phyloP scores from a whole-genome alignment of 2,329 filamentous ascomycete genomes.

The Cryoendolithus antarcticus region DNA sequence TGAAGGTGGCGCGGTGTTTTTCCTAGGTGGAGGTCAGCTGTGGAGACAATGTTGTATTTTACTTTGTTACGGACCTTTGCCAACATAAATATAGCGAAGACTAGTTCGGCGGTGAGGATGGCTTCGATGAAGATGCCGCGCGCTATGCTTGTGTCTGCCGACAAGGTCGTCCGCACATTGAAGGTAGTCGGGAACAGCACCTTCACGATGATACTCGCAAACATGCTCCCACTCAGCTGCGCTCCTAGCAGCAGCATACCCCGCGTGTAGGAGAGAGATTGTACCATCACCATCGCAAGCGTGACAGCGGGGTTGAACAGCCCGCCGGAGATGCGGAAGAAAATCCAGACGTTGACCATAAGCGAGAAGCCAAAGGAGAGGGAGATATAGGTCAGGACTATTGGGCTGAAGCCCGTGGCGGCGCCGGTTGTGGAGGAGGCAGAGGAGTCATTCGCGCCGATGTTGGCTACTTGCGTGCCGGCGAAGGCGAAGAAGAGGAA shows the following conservation, averaged over 20 bases:
- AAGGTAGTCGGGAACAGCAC: conserved; percentile 47
- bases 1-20: conserved; percentile 59
- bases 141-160: conserved; percentile 36
- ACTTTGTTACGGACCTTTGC: conserved; percentile 34
- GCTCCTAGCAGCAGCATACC: conserved; percentile 41
- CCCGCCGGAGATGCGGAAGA: conserved; percentile 20
- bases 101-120: conserved; percentile 51
- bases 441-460: conserved; percentile 23
- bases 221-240: conserved; percentile 48
- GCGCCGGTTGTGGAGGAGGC: conserved; percentile 3
- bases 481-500: conserved; percentile 39
- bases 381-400: conserved; percentile 17
- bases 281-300: conserved; percentile 46
- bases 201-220: conserved; percentile 45
- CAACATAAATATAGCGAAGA: conserved; percentile 56
- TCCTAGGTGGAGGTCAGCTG: conserved; percentile 20
- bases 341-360: conserved; percentile 26
- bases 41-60: neutral
- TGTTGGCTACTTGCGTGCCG: conserved; percentile 35
- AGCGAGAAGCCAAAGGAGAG: conserved; percentile 25
- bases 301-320: conserved; percentile 32
- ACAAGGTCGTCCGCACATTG: conserved; percentile 43
- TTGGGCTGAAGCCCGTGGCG: conserved; percentile 13
- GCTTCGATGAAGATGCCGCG: conserved; percentile 57
- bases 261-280: conserved; percentile 41